Evolutionary conservation across 116 monocot genomes (phyloP).

Genomic region (Iris pallida): DNA sequence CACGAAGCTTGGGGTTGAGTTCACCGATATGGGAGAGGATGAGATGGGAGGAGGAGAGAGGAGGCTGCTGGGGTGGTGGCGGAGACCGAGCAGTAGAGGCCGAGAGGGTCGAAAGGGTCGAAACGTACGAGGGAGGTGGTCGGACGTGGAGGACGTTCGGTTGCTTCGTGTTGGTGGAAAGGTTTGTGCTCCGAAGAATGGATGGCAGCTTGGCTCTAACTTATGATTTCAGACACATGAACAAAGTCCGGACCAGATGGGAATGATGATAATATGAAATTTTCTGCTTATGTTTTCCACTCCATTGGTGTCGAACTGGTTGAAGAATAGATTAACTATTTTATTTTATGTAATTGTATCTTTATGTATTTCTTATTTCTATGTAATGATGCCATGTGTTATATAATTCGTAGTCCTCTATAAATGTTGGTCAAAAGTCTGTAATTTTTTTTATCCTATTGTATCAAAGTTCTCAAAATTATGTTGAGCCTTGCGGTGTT

Average conservation of each 20-base stretch:
- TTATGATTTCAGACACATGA: slow-evolving; percentile 26
- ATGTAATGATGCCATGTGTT: too few species aligned
- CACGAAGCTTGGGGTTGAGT: slow-evolving; percentile 31
- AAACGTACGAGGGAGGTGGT: background rate
- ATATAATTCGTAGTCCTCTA: too few species aligned
- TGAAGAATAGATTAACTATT: too few species aligned
- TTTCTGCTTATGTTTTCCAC: too few species aligned
- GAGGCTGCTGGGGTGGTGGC: slow-evolving; percentile 23
- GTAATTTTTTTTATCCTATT: too few species aligned
- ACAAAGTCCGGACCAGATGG: slow-evolving; percentile 19
- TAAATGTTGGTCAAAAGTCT: too few species aligned
- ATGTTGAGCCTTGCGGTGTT: too few species aligned
- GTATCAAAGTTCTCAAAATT: too few species aligned
- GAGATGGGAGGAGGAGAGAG: slow-evolving; percentile 42
- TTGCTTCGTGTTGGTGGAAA: slow-evolving; percentile 35
- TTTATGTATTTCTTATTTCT: too few species aligned
- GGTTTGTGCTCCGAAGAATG: slow-evolving; percentile 31
- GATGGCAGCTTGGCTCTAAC: slow-evolving; percentile 32
- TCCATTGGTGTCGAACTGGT: too few species aligned
- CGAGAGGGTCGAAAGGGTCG: slow-evolving; percentile 19
- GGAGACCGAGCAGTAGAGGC: background rate
- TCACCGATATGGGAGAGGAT: slow-evolving; percentile 45
- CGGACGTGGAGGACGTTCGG: slow-evolving; percentile 32
- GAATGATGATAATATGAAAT: slow-evolving; percentile 1
- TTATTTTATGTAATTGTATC: too few species aligned